Conservation (phyloP, 768 basidiomycete genomes). For the Polyporus arcularius region DNA sequence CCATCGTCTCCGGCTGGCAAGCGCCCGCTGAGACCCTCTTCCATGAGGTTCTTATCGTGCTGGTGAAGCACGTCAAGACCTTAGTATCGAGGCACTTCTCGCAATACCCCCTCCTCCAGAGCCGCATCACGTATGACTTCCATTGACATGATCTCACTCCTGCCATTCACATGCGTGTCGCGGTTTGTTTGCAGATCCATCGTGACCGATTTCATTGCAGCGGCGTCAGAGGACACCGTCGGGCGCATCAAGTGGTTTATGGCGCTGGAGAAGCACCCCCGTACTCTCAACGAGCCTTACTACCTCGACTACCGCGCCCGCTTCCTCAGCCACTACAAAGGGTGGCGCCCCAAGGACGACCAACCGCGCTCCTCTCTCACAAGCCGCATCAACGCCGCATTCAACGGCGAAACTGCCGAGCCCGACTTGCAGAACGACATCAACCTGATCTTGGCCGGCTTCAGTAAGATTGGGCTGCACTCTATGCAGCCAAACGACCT, state of each 20-base stretch:
- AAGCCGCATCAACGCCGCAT: neutral
- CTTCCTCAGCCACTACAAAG: constrained; percentile 30
- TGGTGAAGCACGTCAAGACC: constrained; percentile 41
- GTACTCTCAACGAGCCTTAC: constrained; percentile 54
- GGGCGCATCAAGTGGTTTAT: constrained; percentile 50
- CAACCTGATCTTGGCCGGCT: constrained; percentile 34
- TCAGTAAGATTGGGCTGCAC: constrained; percentile 34
- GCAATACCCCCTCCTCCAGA: constrained; percentile 47
- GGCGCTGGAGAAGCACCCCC: constrained; percentile 47
- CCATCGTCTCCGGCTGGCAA: constrained; percentile 49
- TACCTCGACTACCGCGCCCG: constrained; percentile 43
- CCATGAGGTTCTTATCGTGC: constrained; percentile 35
- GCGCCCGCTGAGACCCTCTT: constrained; percentile 49
- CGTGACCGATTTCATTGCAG: constrained; percentile 51
- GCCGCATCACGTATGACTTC: constrained; percentile 45
- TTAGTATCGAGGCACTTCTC: constrained; percentile 54
- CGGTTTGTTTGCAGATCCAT: constrained; percentile 39
- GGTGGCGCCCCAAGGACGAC: constrained; percentile 14
- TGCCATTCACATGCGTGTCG: too few species aligned
- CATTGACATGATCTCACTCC: too few species aligned
- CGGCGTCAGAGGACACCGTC: constrained; percentile 41
- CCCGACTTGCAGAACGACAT: constrained; percentile 27
- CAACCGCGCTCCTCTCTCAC: constrained; percentile 8
- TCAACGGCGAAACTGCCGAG: neutral
- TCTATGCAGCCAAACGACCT: constrained; percentile 45